Evolutionary conservation across 805 yeast species (phyloP), one percentile per base, ranked within the genome.

Genomic region (Torulaspora quercuum): DNA sequence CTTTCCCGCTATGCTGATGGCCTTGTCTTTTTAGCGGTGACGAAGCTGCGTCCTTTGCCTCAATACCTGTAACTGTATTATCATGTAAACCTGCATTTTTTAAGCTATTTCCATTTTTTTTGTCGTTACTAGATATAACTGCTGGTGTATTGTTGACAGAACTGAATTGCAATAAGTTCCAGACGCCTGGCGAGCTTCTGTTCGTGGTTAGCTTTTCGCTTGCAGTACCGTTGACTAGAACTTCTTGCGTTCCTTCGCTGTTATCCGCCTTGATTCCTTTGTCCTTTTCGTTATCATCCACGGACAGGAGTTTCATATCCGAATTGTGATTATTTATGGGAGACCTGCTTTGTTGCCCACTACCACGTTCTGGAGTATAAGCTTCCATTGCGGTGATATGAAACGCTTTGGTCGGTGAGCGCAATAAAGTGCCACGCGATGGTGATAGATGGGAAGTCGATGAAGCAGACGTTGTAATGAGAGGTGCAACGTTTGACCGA

Each of bases 141-240:
- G 59, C 61, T 7, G 64, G 65, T 3, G 65, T 59, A 32, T 60
- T 60, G 25, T 52, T 58, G 2, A 53, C 60, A 3, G 79, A 73
- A 25, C 76, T 67, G 37, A 89, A 79, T 52, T 88, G 95, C 53
- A 89, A 86, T 64, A 85, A 80, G 56, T 83, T 85, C 97, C 96
- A 86, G 41, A 89, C 75, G 11, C 95, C 96, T 1, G 97, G 97
- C 1, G 95, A 85, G 19, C 65, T 61, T 35, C 62, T 63, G 6
- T 52, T 51, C 13, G 46, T 40, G 39, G 19, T 42, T 48, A 28
- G 37, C 49, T 33, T 53, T 44, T 29, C 54, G 39, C 27, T 39
- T 44, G 17, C 36, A 27, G 16, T 26, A 30, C 15, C 40, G 33
- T 26, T 33, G n/a, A n/a, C n/a, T n/a, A 27, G 5, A 7, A 21